Evolutionary conservation across 164 flowering plant genomes (phyloP).

Genomic region (Sextonia rubra): DNA sequence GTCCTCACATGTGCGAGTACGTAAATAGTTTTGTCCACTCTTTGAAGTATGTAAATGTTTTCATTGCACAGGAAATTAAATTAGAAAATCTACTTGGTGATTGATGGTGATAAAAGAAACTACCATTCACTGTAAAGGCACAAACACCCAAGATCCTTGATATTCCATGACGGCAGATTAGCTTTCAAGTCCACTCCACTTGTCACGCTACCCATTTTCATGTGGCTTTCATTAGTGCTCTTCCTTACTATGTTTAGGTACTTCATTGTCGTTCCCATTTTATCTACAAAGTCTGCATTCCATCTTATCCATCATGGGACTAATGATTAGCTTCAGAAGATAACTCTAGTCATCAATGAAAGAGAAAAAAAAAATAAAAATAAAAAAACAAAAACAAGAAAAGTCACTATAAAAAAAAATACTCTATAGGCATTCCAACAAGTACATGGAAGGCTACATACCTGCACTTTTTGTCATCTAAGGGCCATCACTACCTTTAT

Average conservation of each 20-base stretch:
- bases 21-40: too few species aligned
- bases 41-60: background rate
- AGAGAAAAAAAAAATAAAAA: conserved; percentile 22
- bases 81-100: conserved; percentile 42
- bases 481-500: too few species aligned
- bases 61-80: conserved; percentile 4
- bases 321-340: conserved; percentile 5
- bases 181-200: conserved; percentile 44
- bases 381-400: too few species aligned
- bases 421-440: too few species aligned
- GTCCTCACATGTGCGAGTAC: too few species aligned
- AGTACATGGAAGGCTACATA: too few species aligned
- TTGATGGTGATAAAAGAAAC: conserved; percentile 23
- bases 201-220: conserved; percentile 31
- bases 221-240: conserved; percentile 54
- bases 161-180: conserved; percentile 67
- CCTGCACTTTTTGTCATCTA: too few species aligned
- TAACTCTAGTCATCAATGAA: conserved; percentile 1
- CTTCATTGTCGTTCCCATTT: conserved; percentile 4
- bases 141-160: conserved; percentile 42
- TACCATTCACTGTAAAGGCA: conserved; percentile 35
- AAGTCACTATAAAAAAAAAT: too few species aligned
- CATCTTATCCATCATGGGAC: conserved; percentile 20
- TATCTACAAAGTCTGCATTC: conserved; percentile 21
- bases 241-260: conserved; percentile 22